Conservation (phyloP, 2,329 filamentous ascomycete genomes). For the Colletotrichum sp. region DNA sequence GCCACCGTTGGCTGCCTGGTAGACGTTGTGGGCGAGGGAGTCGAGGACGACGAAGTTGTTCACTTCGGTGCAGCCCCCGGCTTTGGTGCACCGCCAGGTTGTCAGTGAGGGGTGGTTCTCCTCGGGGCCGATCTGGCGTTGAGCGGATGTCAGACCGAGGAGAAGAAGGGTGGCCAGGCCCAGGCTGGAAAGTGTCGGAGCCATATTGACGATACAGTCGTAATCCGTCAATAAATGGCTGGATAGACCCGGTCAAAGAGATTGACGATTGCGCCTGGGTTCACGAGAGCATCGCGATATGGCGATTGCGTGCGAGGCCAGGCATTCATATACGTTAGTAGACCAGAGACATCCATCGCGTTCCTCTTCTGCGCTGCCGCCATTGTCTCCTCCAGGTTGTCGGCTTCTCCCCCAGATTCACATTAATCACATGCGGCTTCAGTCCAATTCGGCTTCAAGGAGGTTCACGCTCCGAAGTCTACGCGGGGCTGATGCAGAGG, state of each 20-base stretch:
- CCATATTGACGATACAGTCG: background rate
- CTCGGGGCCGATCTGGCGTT: slow-evolving; percentile 41
- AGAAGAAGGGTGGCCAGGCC: slow-evolving; percentile 26
- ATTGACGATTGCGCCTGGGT: background rate
- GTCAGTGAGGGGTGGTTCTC: slow-evolving; percentile 57
- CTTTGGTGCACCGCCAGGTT: slow-evolving; percentile 57
- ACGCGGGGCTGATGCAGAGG: background rate
- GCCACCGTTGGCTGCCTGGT: slow-evolving; percentile 39
- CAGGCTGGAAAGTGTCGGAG: background rate
- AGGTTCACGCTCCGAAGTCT: background rate
- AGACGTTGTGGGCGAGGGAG: slow-evolving; percentile 49
- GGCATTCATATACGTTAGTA: background rate
- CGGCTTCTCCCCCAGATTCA: background rate
- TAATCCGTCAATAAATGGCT: background rate
- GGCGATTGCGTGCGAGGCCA: background rate
- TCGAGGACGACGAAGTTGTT: slow-evolving; percentile 57
- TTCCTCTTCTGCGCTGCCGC: accelerated
- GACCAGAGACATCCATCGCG: background rate
- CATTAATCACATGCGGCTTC: background rate
- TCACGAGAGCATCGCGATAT: background rate
- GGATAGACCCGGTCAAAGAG: background rate
- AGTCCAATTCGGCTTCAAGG: slow-evolving; percentile 3
- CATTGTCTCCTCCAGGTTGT: too few relatives aligned
- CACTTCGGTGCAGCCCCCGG: slow-evolving; percentile 50
- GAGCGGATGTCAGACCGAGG: slow-evolving; percentile 34